Evolutionary conservation across 1,284 basidiomycete genomes (phyloP), one percentile per base, ranked within the genome.

Genomic region (Marasmius sp.): DNA sequence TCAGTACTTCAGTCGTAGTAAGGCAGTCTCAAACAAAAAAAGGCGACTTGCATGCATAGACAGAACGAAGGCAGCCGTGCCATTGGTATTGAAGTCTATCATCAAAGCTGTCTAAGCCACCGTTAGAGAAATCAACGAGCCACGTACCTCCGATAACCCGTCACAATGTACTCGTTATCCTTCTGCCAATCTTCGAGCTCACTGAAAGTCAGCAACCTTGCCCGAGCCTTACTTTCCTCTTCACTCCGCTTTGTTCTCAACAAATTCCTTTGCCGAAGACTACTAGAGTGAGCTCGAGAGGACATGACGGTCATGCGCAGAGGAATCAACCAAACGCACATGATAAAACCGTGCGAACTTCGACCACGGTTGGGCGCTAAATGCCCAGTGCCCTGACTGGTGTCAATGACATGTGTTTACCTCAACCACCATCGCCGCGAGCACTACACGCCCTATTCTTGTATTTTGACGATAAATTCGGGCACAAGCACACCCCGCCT

Each of bases 161-260:
- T 77, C 63, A 85, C 59, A 65, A 94, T 91, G 70, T 84, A 89
- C 66, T 91, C 88, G 67, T 94, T 94, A 74, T 94, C 90, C 66
- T 75, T 81, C 71, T 86, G 86, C 88, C 88, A 92, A 43, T 81
- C 80, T 53, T 85, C 83, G 55, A 90, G 77, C 61, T 89, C 85
- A n/a, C 74, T 63, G 85, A 86, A 91, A n/a, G 75, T 77, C 57
- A 89, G 67, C 16, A 85, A 88, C 65, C 65, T 65, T 14, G 65
- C 61, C 37, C 38, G 47, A 50, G 5, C 27, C 27, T 27, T 27
- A 5, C 27, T 27, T 27, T 27, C 5, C 27, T 27, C 27, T 27
- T 27, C 60, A 53, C 9, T 22, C 20, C 5, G 34, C 37, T 12
- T 38, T 39, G 39, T 18, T 27, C 22, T 18, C 10, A 11, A 27